Conservation (phyloP, 805 yeast species). For the Myxozyma mucilagina region DNA sequence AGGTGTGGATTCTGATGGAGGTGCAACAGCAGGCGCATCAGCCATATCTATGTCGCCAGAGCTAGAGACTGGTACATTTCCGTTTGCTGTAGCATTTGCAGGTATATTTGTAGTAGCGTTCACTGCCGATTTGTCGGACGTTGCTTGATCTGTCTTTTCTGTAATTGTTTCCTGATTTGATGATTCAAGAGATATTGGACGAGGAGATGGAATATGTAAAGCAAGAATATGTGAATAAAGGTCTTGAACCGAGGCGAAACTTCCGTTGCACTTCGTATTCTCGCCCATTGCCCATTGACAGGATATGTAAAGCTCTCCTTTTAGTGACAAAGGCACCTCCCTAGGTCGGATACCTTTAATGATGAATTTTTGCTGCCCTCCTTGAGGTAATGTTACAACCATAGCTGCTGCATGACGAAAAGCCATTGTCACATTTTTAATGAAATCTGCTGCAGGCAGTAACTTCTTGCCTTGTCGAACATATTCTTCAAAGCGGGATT, state of each 20-base stretch:
- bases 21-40: not conserved
- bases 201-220: slow-evolving; percentile 23
- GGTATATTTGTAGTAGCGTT: not conserved
- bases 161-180: not conserved
- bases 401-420: slow-evolving; percentile 79
- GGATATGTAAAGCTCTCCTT: slow-evolving; percentile 29
- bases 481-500: slow-evolving; percentile 72
- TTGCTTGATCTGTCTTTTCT: not conserved
- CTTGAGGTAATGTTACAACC: slow-evolving; percentile 71
- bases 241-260: slow-evolving; percentile 22
- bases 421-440: slow-evolving; percentile 87
- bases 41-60: not conserved
- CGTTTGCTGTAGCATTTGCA: not conserved
- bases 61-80: not conserved
- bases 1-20: not conserved
- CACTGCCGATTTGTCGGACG: not conserved
- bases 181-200: too few relatives aligned
- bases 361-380: slow-evolving; percentile 71
- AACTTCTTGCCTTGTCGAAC: slow-evolving; percentile 56
- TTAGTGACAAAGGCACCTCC: slow-evolving; percentile 41
- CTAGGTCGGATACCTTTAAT: slow-evolving; percentile 95
- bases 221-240: slow-evolving; percentile 29
- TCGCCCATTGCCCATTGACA: slow-evolving; percentile 31
- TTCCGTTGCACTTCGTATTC: slow-evolving; percentile 6
- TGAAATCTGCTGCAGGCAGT: slow-evolving; percentile 94